These are phyloP conservation scores for Apiotrichum sp. DNA, from an alignment of 1,284 basidiomycete genomes.

Conservation along the genomic window DNA sequence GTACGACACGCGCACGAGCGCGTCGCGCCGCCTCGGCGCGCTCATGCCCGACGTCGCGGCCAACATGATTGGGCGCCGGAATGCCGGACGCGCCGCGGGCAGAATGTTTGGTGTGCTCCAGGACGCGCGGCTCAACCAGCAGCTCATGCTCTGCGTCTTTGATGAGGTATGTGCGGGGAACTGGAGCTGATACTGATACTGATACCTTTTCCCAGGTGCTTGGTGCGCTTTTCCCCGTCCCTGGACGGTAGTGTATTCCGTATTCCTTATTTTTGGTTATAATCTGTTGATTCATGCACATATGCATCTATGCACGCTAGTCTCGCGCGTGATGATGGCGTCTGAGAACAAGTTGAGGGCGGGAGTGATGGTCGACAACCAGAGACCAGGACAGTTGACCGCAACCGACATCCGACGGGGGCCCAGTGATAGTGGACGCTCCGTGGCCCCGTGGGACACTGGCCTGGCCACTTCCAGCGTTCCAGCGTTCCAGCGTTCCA, in stretches of 20 bases:
- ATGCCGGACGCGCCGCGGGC: conserved; percentile 82
- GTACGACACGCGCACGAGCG: conserved; percentile 68
- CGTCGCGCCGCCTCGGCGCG: conserved; percentile 68
- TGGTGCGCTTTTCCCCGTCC: not conserved
- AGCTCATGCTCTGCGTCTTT: conserved; percentile 75
- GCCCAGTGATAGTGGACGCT: no score
- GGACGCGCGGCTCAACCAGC: conserved; percentile 85
- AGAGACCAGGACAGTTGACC: no score
- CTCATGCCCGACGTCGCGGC: conserved; percentile 90
- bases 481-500: no score
- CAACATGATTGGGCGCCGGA: conserved; percentile 91
- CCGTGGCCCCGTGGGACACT: no score
- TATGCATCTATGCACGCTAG: no score
- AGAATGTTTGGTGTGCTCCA: conserved; percentile 87
- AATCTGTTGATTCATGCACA: no score
- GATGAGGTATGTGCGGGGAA: conserved; percentile 62
- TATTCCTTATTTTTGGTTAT: no score
- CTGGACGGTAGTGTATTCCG: not conserved
- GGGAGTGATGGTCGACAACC: no score
- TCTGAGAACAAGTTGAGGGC: no score
- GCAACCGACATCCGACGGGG: no score
- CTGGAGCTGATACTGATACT: not conserved
- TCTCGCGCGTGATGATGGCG: no score
- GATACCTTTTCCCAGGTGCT: not conserved
- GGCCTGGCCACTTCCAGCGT: no score